A percentile compares a stretch with the other conserved stretches of the same genome.
Evolutionary conservation across 2,329 filamentous ascomycete species (phyloP).

Genomic region (Aspergillus hiratsukae): DNA sequence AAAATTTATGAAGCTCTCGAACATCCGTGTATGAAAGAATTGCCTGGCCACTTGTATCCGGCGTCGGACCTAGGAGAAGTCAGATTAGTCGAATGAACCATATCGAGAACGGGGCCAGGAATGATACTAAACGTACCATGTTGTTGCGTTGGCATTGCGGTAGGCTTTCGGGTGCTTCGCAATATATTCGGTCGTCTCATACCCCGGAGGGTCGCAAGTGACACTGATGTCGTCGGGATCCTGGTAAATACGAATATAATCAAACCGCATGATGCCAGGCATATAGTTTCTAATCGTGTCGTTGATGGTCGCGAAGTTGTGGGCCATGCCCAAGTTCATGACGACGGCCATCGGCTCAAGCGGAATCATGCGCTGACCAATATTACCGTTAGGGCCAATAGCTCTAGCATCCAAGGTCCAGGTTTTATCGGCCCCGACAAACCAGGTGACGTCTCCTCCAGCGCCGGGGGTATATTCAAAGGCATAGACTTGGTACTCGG

Average conservation of each 20-base stretch:
- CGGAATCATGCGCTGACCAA: conserved; percentile 61
- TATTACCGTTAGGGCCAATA: conserved; percentile 64
- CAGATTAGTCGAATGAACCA: not conserved
- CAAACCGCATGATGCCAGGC: conserved; percentile 63
- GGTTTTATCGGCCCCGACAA: conserved; percentile 60
- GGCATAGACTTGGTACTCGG: conserved; percentile 58
- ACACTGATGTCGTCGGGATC: conserved; percentile 54
- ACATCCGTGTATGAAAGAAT: conserved; percentile 58
- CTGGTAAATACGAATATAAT: conserved; percentile 69
- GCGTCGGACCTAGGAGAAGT: conserved; percentile 40
- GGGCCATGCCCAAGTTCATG: conserved; percentile 67
- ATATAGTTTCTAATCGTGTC: conserved; percentile 53
- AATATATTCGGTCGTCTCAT: conserved; percentile 65
- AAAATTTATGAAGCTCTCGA: conserved; percentile 10
- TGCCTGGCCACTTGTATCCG: conserved; percentile 57
- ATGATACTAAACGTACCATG: conserved; percentile 46
- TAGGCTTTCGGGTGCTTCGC: conserved; percentile 58
- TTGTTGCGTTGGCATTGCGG: conserved; percentile 59
- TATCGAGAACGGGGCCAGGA: not conserved
- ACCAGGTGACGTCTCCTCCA: conserved; percentile 62
- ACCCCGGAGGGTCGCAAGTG: conserved; percentile 65
- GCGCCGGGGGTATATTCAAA: conserved; percentile 61
- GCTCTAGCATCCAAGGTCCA: conserved; percentile 60
- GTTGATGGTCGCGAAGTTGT: conserved; percentile 60
- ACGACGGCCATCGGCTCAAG: conserved; percentile 64